Evolutionary conservation across 768 basidiomycete genomes (phyloP).

Genomic region (Phallus indusiatus): DNA sequence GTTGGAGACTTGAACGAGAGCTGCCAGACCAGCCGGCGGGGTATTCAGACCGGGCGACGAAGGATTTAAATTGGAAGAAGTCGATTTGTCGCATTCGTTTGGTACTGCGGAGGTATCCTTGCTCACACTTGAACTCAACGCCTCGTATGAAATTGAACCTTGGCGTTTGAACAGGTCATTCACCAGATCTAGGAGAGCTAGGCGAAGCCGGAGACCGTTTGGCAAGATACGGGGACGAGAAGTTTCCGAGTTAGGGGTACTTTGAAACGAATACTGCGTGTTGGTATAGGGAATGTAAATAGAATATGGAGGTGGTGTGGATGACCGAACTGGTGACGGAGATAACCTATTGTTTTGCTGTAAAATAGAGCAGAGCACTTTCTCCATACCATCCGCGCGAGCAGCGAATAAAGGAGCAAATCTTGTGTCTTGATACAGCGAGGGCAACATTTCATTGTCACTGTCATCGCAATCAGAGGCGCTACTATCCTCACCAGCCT

Average conservation of each 20-base stretch:
- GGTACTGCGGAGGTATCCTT: neutral
- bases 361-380: conserved; percentile 73
- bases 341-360: conserved; percentile 39
- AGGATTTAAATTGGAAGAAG: neutral
- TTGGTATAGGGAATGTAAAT: conserved; percentile 38
- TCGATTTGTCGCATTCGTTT: neutral
- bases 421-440: conserved; percentile 49
- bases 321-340: conserved; percentile 46
- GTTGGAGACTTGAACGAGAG: neutral
- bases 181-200: conserved; percentile 66
- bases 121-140: neutral
- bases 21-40: neutral
- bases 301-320: conserved; percentile 45
- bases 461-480: neutral
- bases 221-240: conserved; percentile 32
- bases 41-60: neutral
- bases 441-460: conserved; percentile 19
- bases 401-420: conserved; percentile 58
- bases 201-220: conserved; percentile 70
- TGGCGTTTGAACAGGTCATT: conserved; percentile 77
- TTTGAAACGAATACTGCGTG: conserved; percentile 33
- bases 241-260: conserved; percentile 26
- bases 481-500: neutral
- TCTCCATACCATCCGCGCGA: conserved; percentile 74
- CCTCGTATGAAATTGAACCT: conserved; percentile 19